Evolutionary conservation across 192 early-diverging fungal genomes (phyloP).

Genomic region (Neocallimastix lanati): DNA sequence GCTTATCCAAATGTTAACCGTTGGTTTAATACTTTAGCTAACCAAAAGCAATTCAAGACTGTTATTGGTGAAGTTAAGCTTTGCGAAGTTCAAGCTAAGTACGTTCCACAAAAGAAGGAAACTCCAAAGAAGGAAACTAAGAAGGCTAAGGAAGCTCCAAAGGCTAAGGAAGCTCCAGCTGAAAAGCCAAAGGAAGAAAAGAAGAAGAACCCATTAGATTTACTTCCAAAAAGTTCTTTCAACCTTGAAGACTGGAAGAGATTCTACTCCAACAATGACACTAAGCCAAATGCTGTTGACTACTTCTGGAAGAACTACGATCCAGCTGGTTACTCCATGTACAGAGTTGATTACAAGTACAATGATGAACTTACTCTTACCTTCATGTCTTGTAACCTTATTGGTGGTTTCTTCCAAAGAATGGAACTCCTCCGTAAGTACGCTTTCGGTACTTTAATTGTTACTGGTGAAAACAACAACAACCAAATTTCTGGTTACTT

Average conservation of each 20-base stretch:
- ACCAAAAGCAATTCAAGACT: constrained; percentile 69
- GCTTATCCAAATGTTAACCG: constrained; percentile 72
- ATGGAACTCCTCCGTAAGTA: constrained; percentile 85
- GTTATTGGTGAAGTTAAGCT: constrained; percentile 52
- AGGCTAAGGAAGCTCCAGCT: constrained; percentile 31
- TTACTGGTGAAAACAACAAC: constrained; percentile 64
- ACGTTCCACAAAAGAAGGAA: constrained; percentile 9
- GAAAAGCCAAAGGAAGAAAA: constrained; percentile 1
- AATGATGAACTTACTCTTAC: constrained; percentile 71
- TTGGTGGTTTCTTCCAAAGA: constrained; percentile 84
- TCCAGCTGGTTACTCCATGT: constrained; percentile 74
- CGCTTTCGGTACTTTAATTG: constrained; percentile 72
- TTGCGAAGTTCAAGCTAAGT: constrained; percentile 16
- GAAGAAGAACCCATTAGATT: neutral
- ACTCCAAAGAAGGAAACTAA: constrained; percentile 50
- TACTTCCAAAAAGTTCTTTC: constrained; percentile 22
- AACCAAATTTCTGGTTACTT: constrained; percentile 90
- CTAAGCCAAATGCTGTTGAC: constrained; percentile 61
- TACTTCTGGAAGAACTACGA: constrained; percentile 92
- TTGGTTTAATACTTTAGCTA: constrained; percentile 75
- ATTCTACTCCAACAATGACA: constrained; percentile 93
- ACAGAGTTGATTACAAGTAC: constrained; percentile 89
- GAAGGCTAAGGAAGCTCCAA: constrained; percentile 79
- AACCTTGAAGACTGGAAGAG: constrained; percentile 88
- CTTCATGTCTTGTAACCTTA: constrained; percentile 88